Evolutionary conservation across 2,329 filamentous ascomycete genomes (phyloP).

Genomic region (Arachnopeziza araneosa): DNA sequence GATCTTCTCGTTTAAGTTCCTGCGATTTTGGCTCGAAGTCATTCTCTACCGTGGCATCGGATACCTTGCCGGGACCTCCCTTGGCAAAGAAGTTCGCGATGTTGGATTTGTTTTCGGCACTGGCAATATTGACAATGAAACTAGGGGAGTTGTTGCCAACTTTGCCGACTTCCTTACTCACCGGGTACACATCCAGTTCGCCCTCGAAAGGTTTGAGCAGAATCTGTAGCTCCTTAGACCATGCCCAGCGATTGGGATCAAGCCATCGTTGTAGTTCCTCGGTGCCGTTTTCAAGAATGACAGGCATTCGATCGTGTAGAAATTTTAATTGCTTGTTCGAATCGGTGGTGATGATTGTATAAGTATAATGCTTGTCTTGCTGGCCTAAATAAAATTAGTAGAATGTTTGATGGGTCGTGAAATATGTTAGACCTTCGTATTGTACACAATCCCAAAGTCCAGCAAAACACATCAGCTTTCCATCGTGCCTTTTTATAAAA

Average conservation of each 20-base stretch:
- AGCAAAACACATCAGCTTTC: conserved; percentile 74
- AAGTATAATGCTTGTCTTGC: conserved; percentile 72
- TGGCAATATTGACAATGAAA: conserved; percentile 78
- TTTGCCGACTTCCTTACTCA: conserved; percentile 85
- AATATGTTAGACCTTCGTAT: conserved; percentile 57
- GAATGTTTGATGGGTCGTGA: neutral
- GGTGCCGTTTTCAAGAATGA: conserved; percentile 75
- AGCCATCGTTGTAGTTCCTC: conserved; percentile 70
- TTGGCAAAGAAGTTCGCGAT: conserved; percentile 90
- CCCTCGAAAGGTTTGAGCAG: conserved; percentile 75
- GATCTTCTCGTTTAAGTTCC: conserved; percentile 14
- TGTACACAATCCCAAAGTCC: conserved; percentile 87
- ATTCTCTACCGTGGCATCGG: neutral
- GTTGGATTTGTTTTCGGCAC: conserved; percentile 83
- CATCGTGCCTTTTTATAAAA: conserved; percentile 76
- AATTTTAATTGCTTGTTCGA: conserved; percentile 80
- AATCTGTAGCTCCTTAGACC: conserved; percentile 72
- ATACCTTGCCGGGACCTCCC: conserved; percentile 8
- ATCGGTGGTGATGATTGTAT: conserved; percentile 88
- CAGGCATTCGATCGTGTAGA: conserved; percentile 92
- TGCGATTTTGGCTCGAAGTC: conserved; percentile 6
- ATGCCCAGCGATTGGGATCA: conserved; percentile 64
- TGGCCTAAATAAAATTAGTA: conserved; percentile 37
- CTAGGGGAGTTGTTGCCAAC: conserved; percentile 84
- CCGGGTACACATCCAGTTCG: conserved; percentile 78